These are phyloP conservation scores for Neurospora sp. DNA, from an alignment of 495 filamentous ascomycete genomes.

Conservation along the genomic window DNA sequence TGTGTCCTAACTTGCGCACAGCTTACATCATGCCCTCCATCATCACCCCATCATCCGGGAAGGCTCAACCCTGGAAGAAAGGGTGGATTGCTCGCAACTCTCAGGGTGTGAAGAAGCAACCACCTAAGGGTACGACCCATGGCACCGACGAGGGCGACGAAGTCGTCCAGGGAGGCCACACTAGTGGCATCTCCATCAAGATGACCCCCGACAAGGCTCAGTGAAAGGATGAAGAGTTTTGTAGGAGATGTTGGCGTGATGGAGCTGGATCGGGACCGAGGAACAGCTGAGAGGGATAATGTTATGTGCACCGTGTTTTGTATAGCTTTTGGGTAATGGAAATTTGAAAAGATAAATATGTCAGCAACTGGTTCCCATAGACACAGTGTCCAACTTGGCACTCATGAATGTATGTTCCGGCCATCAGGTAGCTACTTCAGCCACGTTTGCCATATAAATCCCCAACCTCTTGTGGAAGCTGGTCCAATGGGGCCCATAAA, in stretches of 20 bases:
- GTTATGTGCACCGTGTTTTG: neutral
- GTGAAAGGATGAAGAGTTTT: neutral
- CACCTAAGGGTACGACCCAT: neutral
- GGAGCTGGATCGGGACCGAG: neutral
- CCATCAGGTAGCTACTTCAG: neutral
- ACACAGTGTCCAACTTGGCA: neutral
- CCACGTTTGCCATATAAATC: neutral
- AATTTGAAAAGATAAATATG: neutral
- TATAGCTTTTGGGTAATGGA: neutral
- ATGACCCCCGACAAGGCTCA: neutral
- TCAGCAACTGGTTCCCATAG: neutral
- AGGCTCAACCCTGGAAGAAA: neutral
- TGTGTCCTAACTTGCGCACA: neutral
- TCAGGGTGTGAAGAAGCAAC: neutral
- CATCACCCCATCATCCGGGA: neutral
- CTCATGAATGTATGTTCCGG: neutral
- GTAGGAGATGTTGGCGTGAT: neutral
- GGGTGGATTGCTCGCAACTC: neutral
- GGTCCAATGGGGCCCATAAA: neutral
- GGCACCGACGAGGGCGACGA: neutral
- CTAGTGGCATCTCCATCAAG: neutral
- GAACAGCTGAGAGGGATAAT: neutral
- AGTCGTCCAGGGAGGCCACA: neutral
- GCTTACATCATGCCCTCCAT: neutral
- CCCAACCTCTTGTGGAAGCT: neutral